These are phyloP conservation scores for Apiospora pterosperma DNA, from an alignment of 2,329 filamentous ascomycete species.

Conservation along the genomic window DNA sequence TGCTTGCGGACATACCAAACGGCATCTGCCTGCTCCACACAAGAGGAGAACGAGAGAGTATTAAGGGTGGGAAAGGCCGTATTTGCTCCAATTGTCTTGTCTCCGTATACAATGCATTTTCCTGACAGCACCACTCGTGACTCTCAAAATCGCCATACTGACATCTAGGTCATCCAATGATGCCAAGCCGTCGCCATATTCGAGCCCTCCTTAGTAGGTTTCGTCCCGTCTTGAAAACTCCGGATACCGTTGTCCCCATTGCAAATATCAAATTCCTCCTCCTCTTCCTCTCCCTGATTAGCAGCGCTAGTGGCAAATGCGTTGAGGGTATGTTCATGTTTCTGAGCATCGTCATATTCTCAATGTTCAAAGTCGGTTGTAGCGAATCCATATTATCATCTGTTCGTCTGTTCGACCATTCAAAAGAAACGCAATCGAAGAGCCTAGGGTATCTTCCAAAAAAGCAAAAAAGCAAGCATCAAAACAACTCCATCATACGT, in stretches of 20 bases:
- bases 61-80: not conserved
- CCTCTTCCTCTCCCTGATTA: not conserved
- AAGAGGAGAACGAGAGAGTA: not conserved
- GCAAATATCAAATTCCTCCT: not conserved
- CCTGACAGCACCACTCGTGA: not conserved
- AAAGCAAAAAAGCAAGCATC: not conserved
- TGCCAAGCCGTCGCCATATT: not conserved
- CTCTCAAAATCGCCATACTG: not conserved
- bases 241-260: not conserved
- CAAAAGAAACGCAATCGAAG: conserved; percentile 1
- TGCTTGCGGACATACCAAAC: not conserved
- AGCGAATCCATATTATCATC: not conserved
- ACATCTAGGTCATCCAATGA: not conserved
- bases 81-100: not conserved
- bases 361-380: not conserved
- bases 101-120: not conserved
- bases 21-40: not conserved
- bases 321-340: not conserved
- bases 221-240: not conserved
- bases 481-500: not conserved
- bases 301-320: not conserved
- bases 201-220: not conserved
- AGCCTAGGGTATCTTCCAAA: conserved; percentile 1
- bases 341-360: not conserved
- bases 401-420: not conserved